phyloP scores from a whole-genome alignment of 495 filamentous ascomycete genomes.

The Neurospora discreta region DNA sequence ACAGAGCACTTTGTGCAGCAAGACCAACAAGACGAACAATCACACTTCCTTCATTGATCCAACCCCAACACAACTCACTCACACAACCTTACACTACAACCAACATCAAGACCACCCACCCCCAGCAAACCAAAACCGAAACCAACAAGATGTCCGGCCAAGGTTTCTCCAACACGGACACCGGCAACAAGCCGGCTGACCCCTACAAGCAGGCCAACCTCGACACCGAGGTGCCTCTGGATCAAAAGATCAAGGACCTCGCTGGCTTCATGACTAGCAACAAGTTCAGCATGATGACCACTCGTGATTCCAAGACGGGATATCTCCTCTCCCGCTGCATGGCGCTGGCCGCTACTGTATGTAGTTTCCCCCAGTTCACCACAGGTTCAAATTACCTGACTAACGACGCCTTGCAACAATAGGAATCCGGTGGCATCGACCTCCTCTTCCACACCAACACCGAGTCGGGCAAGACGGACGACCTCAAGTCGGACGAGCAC shows the following conservation, averaged over 20 bases:
- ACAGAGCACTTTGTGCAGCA: neutral
- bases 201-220: constrained; percentile 72
- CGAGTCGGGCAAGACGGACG: constrained; percentile 83
- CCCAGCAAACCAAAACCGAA: neutral
- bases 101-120: neutral
- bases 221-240: constrained; percentile 47
- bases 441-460: constrained; percentile 92
- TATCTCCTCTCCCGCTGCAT: constrained; percentile 74
- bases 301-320: constrained; percentile 44
- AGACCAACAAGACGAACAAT: neutral
- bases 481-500: constrained; percentile 60
- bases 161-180: constrained; percentile 47
- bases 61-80: neutral
- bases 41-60: neutral
- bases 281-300: constrained; percentile 76
- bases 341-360: constrained; percentile 76
- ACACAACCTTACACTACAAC: neutral
- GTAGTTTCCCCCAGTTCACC: neutral
- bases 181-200: constrained; percentile 49
- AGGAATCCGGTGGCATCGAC: constrained; percentile 74
- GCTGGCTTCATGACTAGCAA: constrained; percentile 50
- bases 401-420: neutral
- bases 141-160: constrained; percentile 16
- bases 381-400: neutral
- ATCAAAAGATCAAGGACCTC: constrained; percentile 73